A percentile compares a stretch with the other conserved stretches of the same genome.
phyloP scores from a whole-genome alignment of 2,329 filamentous ascomycete genomes.

The Trichophyton rubrum region DNA sequence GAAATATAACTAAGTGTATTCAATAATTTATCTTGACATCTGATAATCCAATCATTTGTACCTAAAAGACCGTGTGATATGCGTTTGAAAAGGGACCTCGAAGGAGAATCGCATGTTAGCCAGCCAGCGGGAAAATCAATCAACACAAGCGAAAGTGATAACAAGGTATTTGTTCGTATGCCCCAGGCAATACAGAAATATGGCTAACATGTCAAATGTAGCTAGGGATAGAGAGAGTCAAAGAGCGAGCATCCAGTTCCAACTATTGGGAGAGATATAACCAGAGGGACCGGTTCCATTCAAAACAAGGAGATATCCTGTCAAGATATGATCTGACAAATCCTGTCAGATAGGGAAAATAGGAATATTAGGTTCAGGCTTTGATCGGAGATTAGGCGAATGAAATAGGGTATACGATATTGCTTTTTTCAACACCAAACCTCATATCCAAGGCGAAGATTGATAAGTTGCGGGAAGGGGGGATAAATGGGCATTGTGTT shows the following conservation, averaged over 20 bases:
- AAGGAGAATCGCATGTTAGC: not conserved
- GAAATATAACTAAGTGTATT: not conserved
- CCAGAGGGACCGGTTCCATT: not conserved
- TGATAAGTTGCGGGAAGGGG: not conserved
- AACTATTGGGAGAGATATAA: not conserved
- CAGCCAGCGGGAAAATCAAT: not conserved
- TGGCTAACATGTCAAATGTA: not conserved
- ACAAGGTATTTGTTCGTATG: not conserved
- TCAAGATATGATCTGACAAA: not conserved
- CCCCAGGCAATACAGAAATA: not conserved
- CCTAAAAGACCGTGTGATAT: not conserved
- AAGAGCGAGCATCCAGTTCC: not conserved
- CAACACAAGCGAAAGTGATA: not conserved
- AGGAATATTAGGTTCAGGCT: not conserved
- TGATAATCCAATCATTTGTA: not conserved
- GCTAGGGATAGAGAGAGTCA: not conserved
- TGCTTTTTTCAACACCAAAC: not conserved
- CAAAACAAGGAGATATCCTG: not conserved
- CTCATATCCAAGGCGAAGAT: constrained; percentile 1
- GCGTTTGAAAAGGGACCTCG: not conserved
- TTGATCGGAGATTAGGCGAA: not conserved
- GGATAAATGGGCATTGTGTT: not conserved
- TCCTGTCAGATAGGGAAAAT: not conserved
- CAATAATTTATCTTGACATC: not conserved
- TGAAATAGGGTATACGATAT: not conserved